phyloP scores from a whole-genome alignment of 768 basidiomycete genomes.

The Suillus discolor region DNA sequence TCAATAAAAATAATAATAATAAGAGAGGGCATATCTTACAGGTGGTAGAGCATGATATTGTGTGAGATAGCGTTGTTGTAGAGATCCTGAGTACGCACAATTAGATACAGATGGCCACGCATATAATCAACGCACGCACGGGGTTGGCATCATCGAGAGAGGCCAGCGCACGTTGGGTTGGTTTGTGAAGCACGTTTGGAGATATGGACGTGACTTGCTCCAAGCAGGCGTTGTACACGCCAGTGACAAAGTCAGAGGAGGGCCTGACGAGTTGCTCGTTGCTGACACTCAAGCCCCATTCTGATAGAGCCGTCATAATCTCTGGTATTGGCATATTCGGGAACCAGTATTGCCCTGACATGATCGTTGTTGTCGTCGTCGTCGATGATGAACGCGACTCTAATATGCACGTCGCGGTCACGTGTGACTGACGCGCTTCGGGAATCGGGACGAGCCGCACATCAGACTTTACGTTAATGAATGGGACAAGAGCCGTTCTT shows the following conservation, averaged over 20 bases:
- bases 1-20: conserved; percentile 3
- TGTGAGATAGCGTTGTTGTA: conserved; percentile 59
- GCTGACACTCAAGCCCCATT: conserved; percentile 69
- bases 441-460: conserved; percentile 5
- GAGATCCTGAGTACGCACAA: conserved; percentile 53
- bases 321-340: conserved; percentile 67
- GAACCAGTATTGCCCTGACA: conserved; percentile 53
- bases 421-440: conserved; percentile 19
- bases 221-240: conserved; percentile 70
- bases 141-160: conserved; percentile 54
- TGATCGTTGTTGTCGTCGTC: neutral
- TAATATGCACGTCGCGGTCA: conserved; percentile 27
- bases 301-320: conserved; percentile 63
- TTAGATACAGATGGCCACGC: neutral
- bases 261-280: conserved; percentile 70
- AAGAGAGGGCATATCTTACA: conserved; percentile 41
- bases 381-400: neutral
- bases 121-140: conserved; percentile 37
- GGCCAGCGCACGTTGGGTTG: conserved; percentile 56
- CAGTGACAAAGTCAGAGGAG: conserved; percentile 68
- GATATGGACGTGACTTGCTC: conserved; percentile 69
- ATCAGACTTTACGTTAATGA: conserved; percentile 5
- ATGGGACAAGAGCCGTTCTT: conserved; percentile 5
- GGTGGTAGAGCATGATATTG: conserved; percentile 69
- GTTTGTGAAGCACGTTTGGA: conserved; percentile 57